Evolutionary conservation across 306 rosid species (phyloP).

Genomic region (Sphenostylis stenocarpa): DNA sequence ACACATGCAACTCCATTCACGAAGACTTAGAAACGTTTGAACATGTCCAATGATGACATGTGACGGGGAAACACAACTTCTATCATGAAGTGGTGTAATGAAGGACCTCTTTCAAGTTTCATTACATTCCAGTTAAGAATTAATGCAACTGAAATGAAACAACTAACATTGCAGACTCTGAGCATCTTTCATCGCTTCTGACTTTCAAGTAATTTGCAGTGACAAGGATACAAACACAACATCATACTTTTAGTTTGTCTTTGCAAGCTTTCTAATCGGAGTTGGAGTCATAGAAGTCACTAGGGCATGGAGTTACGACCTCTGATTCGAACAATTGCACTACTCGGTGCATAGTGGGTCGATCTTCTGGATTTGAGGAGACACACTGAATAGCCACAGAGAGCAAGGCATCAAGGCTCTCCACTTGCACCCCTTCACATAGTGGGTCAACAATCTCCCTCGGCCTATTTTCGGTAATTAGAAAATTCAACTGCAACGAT

Average conservation of each 20-base stretch:
- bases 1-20: conserved; percentile 42
- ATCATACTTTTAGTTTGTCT: conserved; percentile 26
- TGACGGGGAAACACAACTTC: conserved; percentile 28
- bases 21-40: conserved; percentile 37
- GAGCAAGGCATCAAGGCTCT: conserved; percentile 90
- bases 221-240: conserved; percentile 32
- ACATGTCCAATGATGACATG: conserved; percentile 35
- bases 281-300: conserved; percentile 87
- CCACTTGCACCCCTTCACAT: conserved; percentile 86
- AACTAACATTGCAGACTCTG: conserved; percentile 30
- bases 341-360: conserved; percentile 97
- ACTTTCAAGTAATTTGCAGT: conserved; percentile 26
- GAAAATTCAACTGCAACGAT: conserved; percentile 78
- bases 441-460: conserved; percentile 78
- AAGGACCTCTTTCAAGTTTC: conserved; percentile 31
- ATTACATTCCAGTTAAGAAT: conserved; percentile 42
- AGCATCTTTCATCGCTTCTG: conserved; percentile 34
- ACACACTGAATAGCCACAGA: conserved; percentile 83
- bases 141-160: conserved; percentile 40
- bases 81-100: conserved; percentile 22
- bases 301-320: conserved; percentile 96
- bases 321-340: conserved; percentile 94
- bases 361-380: conserved; percentile 88
- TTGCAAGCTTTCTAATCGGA: conserved; percentile 55
- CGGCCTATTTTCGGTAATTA: conserved; percentile 73